Conservation (phyloP, 352 stramenopile species). For the Phytophthora hibernalis region DNA sequence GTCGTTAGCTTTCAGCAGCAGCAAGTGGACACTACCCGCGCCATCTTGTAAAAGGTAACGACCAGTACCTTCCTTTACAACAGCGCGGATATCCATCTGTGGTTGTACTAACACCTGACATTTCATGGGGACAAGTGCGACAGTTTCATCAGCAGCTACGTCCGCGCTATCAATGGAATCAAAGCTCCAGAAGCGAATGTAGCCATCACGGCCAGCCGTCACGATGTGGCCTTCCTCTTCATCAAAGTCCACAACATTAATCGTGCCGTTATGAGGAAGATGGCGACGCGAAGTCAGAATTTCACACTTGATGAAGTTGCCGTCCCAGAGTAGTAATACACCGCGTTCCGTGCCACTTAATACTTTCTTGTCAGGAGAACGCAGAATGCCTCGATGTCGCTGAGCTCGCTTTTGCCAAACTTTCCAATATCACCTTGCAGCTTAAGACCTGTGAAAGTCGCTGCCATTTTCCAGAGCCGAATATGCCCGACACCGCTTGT, state of each 20-base stretch:
- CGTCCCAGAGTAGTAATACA: slow-evolving; percentile 94
- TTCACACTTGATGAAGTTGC: slow-evolving; percentile 96
- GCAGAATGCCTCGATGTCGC: slow-evolving; percentile 93
- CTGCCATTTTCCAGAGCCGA: slow-evolving; percentile 96
- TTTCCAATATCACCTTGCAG: slow-evolving; percentile 96
- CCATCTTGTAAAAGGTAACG: slow-evolving; percentile 77
- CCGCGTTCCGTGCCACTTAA: slow-evolving; percentile 90
- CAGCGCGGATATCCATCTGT: slow-evolving; percentile 73
- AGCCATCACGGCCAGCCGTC: slow-evolving; percentile 85
- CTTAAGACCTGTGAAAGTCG: slow-evolving; percentile 96
- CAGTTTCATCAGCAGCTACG: slow-evolving; percentile 75
- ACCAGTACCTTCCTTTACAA: slow-evolving; percentile 50
- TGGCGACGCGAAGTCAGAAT: slow-evolving; percentile 74
- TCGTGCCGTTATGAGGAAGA: slow-evolving; percentile 69
- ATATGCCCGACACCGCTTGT: slow-evolving; percentile 95
- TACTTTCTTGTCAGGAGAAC: slow-evolving; percentile 94
- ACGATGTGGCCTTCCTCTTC: slow-evolving; percentile 54
- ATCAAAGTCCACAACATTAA: slow-evolving; percentile 83
- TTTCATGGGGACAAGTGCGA: slow-evolving; percentile 76
- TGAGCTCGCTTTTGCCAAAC: slow-evolving; percentile 95
- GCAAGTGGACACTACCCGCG: slow-evolving; percentile 56
- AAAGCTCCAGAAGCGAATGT: slow-evolving; percentile 92
- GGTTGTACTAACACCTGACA: slow-evolving; percentile 60
- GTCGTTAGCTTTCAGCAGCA: slow-evolving; percentile 46
- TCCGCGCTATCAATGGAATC: slow-evolving; percentile 89